Conservation (phyloP, 148 eudicot genomes). For the Nepenthes mirabilis region DNA sequence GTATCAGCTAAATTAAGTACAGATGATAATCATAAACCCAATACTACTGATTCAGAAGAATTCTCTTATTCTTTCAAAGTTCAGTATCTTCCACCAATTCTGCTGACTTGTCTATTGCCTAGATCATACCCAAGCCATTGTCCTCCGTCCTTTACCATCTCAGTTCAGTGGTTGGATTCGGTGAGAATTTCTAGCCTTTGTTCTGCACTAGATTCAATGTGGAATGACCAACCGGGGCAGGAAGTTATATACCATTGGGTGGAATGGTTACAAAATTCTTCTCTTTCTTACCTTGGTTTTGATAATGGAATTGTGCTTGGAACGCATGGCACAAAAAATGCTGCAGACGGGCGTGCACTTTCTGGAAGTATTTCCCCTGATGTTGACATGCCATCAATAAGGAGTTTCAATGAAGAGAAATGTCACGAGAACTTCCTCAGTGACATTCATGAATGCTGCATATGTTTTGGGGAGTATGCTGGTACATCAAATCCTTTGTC, state of each 20-base stretch:
- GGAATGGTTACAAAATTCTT: constrained; percentile 63
- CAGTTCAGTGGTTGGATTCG: constrained; percentile 73
- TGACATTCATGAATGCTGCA: constrained; percentile 70
- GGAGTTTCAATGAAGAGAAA: constrained; percentile 59
- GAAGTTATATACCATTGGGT: constrained; percentile 80
- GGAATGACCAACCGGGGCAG: constrained; percentile 75
- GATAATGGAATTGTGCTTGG: constrained; percentile 60
- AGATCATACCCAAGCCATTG: constrained; percentile 75
- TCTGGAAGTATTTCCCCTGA: constrained; percentile 72
- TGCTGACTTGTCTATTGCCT: constrained; percentile 70
- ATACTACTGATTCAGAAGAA: constrained; percentile 23
- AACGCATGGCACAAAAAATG: constrained; percentile 38
- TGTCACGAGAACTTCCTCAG: constrained; percentile 45
- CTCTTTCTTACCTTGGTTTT: constrained; percentile 64
- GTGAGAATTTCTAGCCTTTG: constrained; percentile 53
- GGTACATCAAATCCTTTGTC: constrained; percentile 28
- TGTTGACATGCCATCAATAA: constrained; percentile 72
- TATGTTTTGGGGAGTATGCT: constrained; percentile 73
- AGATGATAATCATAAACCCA: constrained; percentile 11
- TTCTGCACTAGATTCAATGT: constrained; percentile 60
- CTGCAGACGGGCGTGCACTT: constrained; percentile 67
- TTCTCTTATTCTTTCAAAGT: constrained; percentile 64
- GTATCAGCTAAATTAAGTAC: constrained; percentile 52
- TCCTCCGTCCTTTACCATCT: constrained; percentile 67
- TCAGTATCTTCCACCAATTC: constrained; percentile 67